phyloP scores from a whole-genome alignment of 2,329 filamentous ascomycete species.

The Penicillium sp. region DNA sequence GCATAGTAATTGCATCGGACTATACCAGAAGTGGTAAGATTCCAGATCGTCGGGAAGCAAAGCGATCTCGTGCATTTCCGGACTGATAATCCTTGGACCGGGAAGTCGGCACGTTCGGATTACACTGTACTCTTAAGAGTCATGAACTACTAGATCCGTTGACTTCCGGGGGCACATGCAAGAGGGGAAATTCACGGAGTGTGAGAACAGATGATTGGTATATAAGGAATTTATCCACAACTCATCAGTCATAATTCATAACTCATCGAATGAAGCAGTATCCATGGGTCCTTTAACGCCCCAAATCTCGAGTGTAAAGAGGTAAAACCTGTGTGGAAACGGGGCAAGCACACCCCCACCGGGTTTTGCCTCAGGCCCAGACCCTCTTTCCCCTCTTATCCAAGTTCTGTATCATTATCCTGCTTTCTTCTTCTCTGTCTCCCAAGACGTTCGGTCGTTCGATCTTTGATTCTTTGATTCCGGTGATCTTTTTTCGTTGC shows the following conservation, averaged over 20 bases:
- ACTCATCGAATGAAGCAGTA: background rate
- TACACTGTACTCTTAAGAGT: background rate
- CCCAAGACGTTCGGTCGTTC: background rate
- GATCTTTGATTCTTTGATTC: background rate
- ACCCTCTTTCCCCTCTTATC: conserved; percentile 9
- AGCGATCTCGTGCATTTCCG: conserved; percentile 6
- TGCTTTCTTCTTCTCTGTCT: conserved; percentile 2
- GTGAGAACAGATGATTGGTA: background rate
- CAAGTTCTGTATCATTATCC: background rate
- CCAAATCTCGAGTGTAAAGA: background rate
- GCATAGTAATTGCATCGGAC: background rate
- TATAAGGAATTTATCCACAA: background rate
- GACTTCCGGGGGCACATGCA: background rate
- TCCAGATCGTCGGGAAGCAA: conserved; percentile 19
- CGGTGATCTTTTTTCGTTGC: background rate
- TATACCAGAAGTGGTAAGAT: conserved; percentile 20
- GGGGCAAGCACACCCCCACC: conserved; percentile 5
- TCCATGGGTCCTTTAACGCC: background rate
- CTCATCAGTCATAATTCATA: background rate
- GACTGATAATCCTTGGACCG: conserved; percentile 5
- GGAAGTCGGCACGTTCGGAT: conserved; percentile 19
- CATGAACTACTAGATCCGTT: background rate
- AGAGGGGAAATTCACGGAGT: no score
- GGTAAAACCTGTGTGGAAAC: background rate
- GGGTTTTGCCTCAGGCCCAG: conserved; percentile 22